Conservation (phyloP, 2,329 filamentous ascomycete genomes). For the Aureobasidium subglaciale region DNA sequence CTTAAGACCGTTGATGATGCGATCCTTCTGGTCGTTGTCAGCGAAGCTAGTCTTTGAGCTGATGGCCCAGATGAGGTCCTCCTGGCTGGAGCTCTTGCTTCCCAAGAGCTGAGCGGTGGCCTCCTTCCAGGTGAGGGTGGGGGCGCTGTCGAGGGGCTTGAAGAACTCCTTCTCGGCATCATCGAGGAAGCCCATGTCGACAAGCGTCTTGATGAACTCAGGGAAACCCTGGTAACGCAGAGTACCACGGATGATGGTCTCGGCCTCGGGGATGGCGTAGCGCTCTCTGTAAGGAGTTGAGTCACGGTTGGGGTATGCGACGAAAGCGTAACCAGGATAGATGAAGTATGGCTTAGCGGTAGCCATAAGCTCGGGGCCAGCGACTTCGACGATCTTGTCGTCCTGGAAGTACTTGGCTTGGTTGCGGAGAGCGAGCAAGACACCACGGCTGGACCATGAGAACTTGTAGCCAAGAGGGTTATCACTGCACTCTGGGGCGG, state of each 20-base stretch:
- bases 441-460: constrained; percentile 68
- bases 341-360: constrained; percentile 84
- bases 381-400: constrained; percentile 57
- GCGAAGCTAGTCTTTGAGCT: constrained; percentile 67
- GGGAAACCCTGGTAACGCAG: constrained; percentile 86
- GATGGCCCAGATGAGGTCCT: constrained; percentile 62
- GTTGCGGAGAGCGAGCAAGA: constrained; percentile 80
- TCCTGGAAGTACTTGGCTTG: constrained; percentile 75
- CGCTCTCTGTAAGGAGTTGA: constrained; percentile 79
- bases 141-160: constrained; percentile 42
- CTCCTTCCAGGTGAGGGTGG: constrained; percentile 67
- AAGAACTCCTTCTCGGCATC: constrained; percentile 61
- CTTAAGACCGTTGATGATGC: constrained; percentile 62
- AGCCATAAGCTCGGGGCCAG: constrained; percentile 58
- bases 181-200: constrained; percentile 81
- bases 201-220: constrained; percentile 78
- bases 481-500: constrained; percentile 62
- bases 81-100: constrained; percentile 56
- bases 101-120: constrained; percentile 72
- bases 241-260: constrained; percentile 79
- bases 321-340: constrained; percentile 81
- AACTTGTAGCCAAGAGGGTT: constrained; percentile 95
- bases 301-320: constrained; percentile 91
- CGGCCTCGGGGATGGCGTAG: constrained; percentile 84
- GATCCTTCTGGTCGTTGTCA: constrained; percentile 59